These are phyloP conservation scores for Thelonectria rubi DNA, from an alignment of 2,329 filamentous ascomycete genomes.

Conservation along the genomic window DNA sequence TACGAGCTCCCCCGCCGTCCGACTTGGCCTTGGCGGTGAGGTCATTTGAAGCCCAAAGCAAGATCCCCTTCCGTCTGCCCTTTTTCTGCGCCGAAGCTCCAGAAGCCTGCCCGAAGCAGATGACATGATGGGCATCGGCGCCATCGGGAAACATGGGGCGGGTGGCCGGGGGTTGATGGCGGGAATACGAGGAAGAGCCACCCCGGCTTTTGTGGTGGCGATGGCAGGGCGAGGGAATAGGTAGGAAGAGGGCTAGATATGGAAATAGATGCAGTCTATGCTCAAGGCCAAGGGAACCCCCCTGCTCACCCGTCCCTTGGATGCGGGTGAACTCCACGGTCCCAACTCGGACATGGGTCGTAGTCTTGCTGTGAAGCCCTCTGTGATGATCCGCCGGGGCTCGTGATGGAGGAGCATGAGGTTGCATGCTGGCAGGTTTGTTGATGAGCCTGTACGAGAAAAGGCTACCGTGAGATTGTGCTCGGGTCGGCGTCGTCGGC, in stretches of 20 bases:
- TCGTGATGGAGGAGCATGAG: slow-evolving; percentile 26
- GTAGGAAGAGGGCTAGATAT: neutral
- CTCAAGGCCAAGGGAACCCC: too few relatives aligned
- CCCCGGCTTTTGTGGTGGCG: slow-evolving; percentile 26
- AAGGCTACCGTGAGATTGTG: neutral
- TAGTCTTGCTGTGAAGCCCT: slow-evolving; percentile 27
- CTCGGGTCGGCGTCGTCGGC: neutral
- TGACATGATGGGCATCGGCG: neutral
- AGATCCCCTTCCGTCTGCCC: neutral
- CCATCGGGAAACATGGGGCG: neutral
- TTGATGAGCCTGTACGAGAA: slow-evolving; percentile 27
- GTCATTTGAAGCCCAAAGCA: slow-evolving; percentile 29
- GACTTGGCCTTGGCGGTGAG: slow-evolving; percentile 28
- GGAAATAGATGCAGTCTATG: neutral
- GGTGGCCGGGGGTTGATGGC: slow-evolving; percentile 9
- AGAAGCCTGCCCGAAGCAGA: slow-evolving; percentile 3
- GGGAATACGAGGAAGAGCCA: slow-evolving; percentile 36
- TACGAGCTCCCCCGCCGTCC: slow-evolving; percentile 8
- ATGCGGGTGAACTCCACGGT: neutral
- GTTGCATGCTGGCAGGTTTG: slow-evolving; percentile 19
- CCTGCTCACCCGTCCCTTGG: too few relatives aligned
- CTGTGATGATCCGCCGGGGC: slow-evolving; percentile 29
- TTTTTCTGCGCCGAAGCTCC: slow-evolving; percentile 4
- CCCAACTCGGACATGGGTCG: neutral
- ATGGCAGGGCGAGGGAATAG: neutral